Evolutionary conservation across 805 yeast genomes (phyloP).

Genomic region (Candida broadrunensis): DNA sequence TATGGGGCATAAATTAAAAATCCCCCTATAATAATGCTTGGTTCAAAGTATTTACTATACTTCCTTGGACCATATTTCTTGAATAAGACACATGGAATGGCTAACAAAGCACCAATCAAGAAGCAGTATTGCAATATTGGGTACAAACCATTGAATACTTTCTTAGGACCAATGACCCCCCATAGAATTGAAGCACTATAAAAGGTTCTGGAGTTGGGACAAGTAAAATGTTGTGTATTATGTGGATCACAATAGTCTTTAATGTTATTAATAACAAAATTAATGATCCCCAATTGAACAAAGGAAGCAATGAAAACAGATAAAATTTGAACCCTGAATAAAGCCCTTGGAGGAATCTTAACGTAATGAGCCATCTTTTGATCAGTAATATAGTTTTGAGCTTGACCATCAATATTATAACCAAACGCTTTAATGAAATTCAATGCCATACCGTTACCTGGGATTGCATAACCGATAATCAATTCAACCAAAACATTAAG

Average conservation of each 20-base stretch:
- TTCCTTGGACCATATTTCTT: slow-evolving; percentile 14
- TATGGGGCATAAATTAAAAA: slow-evolving; percentile 43
- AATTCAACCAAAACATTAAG: slow-evolving; percentile 55
- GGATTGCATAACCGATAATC: slow-evolving; percentile 31
- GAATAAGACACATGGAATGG: slow-evolving; percentile 14
- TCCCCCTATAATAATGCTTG: slow-evolving; percentile 48
- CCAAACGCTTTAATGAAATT: slow-evolving; percentile 21
- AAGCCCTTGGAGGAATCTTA: slow-evolving; percentile 39
- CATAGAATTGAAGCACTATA: slow-evolving; percentile 46
- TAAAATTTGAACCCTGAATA: slow-evolving; percentile 29
- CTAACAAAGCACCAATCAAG: slow-evolving; percentile 43
- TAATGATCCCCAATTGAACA: slow-evolving; percentile 18
- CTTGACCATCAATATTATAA: slow-evolving; percentile 27
- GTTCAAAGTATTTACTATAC: slow-evolving; percentile 38
- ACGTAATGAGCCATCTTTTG: slow-evolving; percentile 35
- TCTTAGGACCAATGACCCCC: slow-evolving; percentile 54
- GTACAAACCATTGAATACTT: slow-evolving; percentile 50
- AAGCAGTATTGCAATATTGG: slow-evolving; percentile 51
- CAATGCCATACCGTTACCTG: slow-evolving; percentile 22
- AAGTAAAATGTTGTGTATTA: slow-evolving; percentile 21
- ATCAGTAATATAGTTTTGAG: slow-evolving; percentile 25
- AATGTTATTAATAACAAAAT: slow-evolving; percentile 15
- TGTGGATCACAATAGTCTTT: slow-evolving; percentile 16
- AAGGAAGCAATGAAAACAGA: slow-evolving; percentile 18
- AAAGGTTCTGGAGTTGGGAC: slow-evolving; percentile 29